Base-by-base conservation (phyloP, 23 red algal genomes). In the Gracilaria vermiculophylla region DNA sequence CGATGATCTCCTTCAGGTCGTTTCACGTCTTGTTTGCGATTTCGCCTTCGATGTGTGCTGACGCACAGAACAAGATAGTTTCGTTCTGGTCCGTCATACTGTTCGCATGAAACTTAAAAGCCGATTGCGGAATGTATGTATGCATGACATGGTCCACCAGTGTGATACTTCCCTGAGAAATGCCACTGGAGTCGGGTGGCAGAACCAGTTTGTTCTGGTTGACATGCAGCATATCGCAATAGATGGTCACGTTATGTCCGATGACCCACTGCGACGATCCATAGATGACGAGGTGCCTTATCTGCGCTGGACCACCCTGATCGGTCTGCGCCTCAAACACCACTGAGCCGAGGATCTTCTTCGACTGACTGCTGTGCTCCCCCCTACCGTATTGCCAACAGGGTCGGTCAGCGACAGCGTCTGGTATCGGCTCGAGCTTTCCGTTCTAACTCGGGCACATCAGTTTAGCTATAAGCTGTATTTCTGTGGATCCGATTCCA, bases 371-470 rank as follows among this genome's bases (percentile, higher is more conserved):
- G 11, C 53, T 35, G 43, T 90, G 70, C 3, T 80, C 73, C 14
- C 86, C 86, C 19, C 53, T 69, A 2, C 53, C 86, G 36, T 90
- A 80, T 55, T 90, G 53, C 86, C 86, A 89, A 35, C 50, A 71
- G 16, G 86, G 54, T 14, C 40, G 23, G 55, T 64, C 53, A 29
- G 25, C 47, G 32, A 90, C 44, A 7, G 42, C 5, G 2, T 23
- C 62, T 32, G 53, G 86, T 33, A 90, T 10, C 19, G 58, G 0
- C 13, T 57, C 64, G 1, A 87, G 69, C 28, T 40, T 42, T 47
- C 41, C 66, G 62, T 76, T 36, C 23, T 13, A 75, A 21, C 77
- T 48, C 14, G 45, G 83, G 29, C 64, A 44, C 25, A 87, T 5
- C 1, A 62, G 0, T 0, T 28, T 12, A 49, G 76, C 19, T 0